Base-by-base conservation (phyloP, 768 basidiomycete genomes). In the Russula emetica region DNA sequence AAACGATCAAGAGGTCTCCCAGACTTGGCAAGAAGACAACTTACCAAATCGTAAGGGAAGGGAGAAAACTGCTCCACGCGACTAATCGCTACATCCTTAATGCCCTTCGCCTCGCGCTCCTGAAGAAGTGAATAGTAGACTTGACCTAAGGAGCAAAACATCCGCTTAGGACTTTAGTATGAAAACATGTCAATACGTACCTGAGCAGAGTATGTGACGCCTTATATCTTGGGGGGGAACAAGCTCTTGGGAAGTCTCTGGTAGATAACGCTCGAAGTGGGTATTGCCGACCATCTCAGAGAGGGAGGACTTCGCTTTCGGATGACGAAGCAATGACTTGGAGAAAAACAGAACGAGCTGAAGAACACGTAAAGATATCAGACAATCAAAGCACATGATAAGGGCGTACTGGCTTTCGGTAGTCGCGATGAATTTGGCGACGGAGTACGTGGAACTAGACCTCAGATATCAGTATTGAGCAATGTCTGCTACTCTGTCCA, bases 331-430 rank as follows among this genome's bases (percentile, higher is more conserved):
- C 49, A 99, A 83, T 67, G 84, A 88, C 80, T 99, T 99, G 28
- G 95, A 97, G 85, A 97, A 98, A 87, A 98, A 97, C 66, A 92
- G 51, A 70, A 99, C 86, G 66, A 99, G 83, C 87, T 93, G 63
- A 7, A 59, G 3, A 45, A 14, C 59, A 14, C 55, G 24, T 49
- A 47, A 28, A 18, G 63, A 56, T 61, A 22, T 53, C 26, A 54
- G 9, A 62, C 47, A 36, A 28, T 49, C 57, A 30, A 40, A 9
- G 44, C 52, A 40, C n/a, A 64, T 11, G n/a, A n/a, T 40, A 13
- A 10, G 18, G 8, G 72, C 83, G 59, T 71, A 92, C 88, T 51
- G 96, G 96, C 79, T 98, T 98, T 71, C 96, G 87, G 90, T 94
- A 98, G 74, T 98, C 97, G 70, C 97, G 92, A 76, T 94, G 90